A percentile compares a stretch with the other conserved stretches of the same genome.
These are phyloP conservation scores for Marvania coccoides DNA, from an alignment of 139 green algal species.

Conservation along the genomic window DNA sequence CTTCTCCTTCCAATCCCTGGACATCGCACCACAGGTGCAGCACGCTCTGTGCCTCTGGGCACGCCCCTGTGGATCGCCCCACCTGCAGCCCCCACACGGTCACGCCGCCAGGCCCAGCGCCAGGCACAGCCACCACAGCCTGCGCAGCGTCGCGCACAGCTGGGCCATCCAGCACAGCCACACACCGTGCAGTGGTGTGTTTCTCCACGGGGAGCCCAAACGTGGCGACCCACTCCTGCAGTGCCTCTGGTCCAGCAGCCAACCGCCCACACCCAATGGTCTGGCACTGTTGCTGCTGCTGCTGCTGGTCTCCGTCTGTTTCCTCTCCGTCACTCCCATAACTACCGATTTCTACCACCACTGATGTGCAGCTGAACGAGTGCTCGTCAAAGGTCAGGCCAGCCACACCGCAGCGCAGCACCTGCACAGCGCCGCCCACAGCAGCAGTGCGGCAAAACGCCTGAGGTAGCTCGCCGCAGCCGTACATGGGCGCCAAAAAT, in stretches of 20 bases:
- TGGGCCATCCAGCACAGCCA: conserved; percentile 10
- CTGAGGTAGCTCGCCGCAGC: conserved; percentile 50
- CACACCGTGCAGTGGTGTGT: neutral
- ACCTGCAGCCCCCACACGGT: conserved; percentile 18
- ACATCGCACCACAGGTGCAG: neutral
- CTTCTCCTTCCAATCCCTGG: neutral
- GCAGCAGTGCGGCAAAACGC: conserved; percentile 22
- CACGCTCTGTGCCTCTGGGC: neutral
- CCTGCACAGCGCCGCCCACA: conserved; percentile 23
- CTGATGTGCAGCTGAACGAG: neutral
- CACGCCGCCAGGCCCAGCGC: neutral
- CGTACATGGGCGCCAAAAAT: conserved; percentile 62
- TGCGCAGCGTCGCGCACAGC: conserved; percentile 1
- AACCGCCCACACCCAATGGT: conserved; percentile 14
- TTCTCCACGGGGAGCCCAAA: neutral
- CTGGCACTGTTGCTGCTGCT: too few relatives aligned
- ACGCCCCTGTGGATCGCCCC: conserved; percentile 2
- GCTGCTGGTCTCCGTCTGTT: too few relatives aligned
- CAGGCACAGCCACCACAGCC: conserved; percentile 11
- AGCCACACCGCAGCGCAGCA: conserved; percentile 14
- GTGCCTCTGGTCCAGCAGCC: neutral
- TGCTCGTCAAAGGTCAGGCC: conserved; percentile 8
- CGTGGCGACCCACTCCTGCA: conserved; percentile 2
- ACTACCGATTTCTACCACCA: conserved; percentile 7
- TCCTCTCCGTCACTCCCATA: too few relatives aligned